Percentiles rank a stretch among this genome's conserved stretches.
Evolutionary conservation across 2,329 filamentous ascomycete species (phyloP).

Genomic region (Exophiala lecanii-corni): DNA sequence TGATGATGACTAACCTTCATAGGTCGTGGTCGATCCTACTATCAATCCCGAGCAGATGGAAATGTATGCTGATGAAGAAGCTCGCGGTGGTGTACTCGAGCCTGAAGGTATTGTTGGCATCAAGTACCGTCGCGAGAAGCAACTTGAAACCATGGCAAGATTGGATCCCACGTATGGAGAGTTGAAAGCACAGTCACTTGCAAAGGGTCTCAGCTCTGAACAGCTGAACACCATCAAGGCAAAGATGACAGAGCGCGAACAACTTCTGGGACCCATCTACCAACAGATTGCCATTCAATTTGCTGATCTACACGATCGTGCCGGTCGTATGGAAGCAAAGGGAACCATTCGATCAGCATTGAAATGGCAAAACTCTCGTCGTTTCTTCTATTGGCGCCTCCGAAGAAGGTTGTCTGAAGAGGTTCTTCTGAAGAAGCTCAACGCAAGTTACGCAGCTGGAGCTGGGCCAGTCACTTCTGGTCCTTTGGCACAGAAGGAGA

Average conservation of each 20-base stretch:
- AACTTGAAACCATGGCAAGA: constrained; percentile 94
- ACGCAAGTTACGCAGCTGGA: constrained; percentile 36
- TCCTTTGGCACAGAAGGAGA: constrained; percentile 52
- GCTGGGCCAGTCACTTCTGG: constrained; percentile 31
- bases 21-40: constrained; percentile 94
- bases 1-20: constrained; percentile 31
- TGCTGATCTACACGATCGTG: constrained; percentile 92
- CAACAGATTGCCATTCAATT: constrained; percentile 94
- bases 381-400: constrained; percentile 99
- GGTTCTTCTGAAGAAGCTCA: constrained; percentile 89
- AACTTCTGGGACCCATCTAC: constrained; percentile 87
- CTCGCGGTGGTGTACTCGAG: constrained; percentile 94
- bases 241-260: constrained; percentile 80
- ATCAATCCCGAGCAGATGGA: constrained; percentile 98
- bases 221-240: constrained; percentile 73
- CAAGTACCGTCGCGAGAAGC: constrained; percentile 97
- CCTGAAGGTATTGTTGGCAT: constrained; percentile 98
- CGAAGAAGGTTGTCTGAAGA: constrained; percentile 96
- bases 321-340: constrained; percentile 98
- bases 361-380: constrained; percentile 80
- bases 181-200: constrained; percentile 72
- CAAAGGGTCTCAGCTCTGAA: constrained; percentile 65
- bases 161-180: constrained; percentile 78
- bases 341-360: constrained; percentile 80
- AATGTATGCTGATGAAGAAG: constrained; percentile 96